phyloP scores from a whole-genome alignment of 2,329 filamentous ascomycete species.

The Paecilomyces niveus region DNA sequence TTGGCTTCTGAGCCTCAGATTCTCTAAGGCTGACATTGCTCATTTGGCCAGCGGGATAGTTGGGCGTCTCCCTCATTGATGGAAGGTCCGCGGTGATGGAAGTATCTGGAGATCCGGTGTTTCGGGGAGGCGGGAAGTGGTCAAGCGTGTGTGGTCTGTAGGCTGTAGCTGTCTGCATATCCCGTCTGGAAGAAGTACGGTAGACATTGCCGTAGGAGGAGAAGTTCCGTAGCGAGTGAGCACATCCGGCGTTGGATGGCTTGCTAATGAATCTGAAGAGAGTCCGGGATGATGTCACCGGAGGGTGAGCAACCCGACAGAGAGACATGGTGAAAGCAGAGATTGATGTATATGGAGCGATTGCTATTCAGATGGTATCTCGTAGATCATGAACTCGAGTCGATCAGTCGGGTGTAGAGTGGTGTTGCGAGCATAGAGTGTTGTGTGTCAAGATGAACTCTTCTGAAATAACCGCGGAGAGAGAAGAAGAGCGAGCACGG shows the following conservation, averaged over 20 bases:
- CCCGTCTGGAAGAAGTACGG: constrained; percentile 47
- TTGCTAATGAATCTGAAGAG: constrained; percentile 31
- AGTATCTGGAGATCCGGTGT: constrained; percentile 51
- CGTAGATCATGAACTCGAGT: constrained; percentile 12
- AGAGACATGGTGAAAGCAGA: constrained; percentile 30
- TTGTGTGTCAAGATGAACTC: constrained; percentile 8
- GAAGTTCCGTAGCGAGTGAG: constrained; percentile 39
- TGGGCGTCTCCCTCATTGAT: constrained; percentile 35
- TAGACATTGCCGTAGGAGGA: constrained; percentile 37
- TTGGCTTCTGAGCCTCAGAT: constrained; percentile 60
- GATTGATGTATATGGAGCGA: constrained; percentile 1
- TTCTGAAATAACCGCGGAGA: constrained; percentile 11
- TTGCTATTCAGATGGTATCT: constrained; percentile 1
- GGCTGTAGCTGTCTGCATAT: constrained; percentile 59
- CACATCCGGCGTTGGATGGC: constrained; percentile 32
- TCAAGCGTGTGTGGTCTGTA: constrained; percentile 56
- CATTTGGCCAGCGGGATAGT: constrained; percentile 18
- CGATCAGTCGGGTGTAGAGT: constrained; percentile 4
- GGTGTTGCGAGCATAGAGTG: constrained; percentile 6
- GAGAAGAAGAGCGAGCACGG: constrained; percentile 12
- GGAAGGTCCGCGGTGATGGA: constrained; percentile 51
- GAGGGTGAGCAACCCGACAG: constrained; percentile 26
- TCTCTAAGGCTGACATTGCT: constrained; percentile 49
- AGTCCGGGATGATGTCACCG: constrained; percentile 43
- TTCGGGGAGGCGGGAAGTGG: constrained; percentile 51